Percentiles rank a stretch among this genome's conserved stretches.
Conservation (phyloP, 495 filamentous ascomycete genomes). For the Tuber magnatum region DNA sequence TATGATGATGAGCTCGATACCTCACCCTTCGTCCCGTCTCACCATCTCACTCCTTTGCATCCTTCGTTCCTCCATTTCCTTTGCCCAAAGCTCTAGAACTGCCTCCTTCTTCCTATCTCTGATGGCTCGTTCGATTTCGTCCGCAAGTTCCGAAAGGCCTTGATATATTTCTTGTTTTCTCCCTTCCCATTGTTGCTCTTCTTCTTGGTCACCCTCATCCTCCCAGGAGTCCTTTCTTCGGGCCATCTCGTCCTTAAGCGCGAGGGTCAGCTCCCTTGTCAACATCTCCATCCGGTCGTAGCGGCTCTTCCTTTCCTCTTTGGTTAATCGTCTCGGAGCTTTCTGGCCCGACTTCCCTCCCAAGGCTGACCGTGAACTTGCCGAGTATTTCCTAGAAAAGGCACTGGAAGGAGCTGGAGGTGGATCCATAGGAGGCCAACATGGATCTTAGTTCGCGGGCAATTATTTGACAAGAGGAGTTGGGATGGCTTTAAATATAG, state of each 20-base stretch:
- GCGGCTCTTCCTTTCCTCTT: slow-evolving; percentile 27
- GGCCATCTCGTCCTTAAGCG: slow-evolving; percentile 47
- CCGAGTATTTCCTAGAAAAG: slow-evolving; percentile 7
- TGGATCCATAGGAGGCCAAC: slow-evolving; percentile 28
- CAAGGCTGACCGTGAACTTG: neutral
- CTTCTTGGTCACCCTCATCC: slow-evolving; percentile 34
- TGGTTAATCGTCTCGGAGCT: slow-evolving; percentile 20
- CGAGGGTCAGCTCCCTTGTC: slow-evolving; percentile 61
- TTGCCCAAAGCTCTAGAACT: slow-evolving; percentile 36
- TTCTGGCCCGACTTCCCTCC: neutral
- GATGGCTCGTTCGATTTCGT: slow-evolving; percentile 34
- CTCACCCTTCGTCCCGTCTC: slow-evolving; percentile 11
- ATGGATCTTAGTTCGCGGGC: slow-evolving; percentile 13
- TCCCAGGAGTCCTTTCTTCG: slow-evolving; percentile 39
- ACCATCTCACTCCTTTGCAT: slow-evolving; percentile 15
- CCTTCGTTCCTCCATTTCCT: slow-evolving; percentile 34
- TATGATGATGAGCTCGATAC: slow-evolving; percentile 4
- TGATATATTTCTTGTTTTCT: slow-evolving; percentile 39
- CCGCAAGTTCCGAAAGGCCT: slow-evolving; percentile 28
- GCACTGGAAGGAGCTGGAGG: slow-evolving; percentile 12
- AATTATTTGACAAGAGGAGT: neutral
- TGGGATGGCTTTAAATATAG: neutral
- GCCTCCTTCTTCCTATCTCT: slow-evolving; percentile 38
- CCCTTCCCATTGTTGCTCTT: slow-evolving; percentile 42
- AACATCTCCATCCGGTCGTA: slow-evolving; percentile 57